phyloP scores from a whole-genome alignment of 805 yeast genomes.

The Candida alai region DNA sequence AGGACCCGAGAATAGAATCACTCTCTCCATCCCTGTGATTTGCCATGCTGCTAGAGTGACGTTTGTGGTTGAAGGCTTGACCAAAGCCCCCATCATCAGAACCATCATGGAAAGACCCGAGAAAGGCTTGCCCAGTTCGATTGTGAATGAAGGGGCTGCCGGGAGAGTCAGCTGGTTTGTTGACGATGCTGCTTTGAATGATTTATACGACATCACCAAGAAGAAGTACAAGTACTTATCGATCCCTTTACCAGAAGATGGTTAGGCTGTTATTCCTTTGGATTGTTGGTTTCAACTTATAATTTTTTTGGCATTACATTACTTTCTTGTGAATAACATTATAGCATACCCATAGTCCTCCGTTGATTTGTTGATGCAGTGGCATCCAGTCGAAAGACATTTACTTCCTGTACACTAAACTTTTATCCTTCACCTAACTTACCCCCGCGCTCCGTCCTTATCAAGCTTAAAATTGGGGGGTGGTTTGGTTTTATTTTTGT shows the following conservation, averaged over 20 bases:
- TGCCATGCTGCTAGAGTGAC: conserved; percentile 91
- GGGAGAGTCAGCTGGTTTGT: conserved; percentile 97
- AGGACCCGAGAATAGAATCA: conserved; percentile 79
- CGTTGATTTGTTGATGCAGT: too few relatives aligned
- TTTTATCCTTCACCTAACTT: too few relatives aligned
- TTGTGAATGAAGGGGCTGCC: conserved; percentile 94
- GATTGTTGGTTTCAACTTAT: too few relatives aligned
- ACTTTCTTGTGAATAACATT: too few relatives aligned
- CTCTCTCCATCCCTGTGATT: conserved; percentile 89
- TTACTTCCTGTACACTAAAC: too few relatives aligned
- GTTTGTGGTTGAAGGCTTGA: conserved; percentile 93
- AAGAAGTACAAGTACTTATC: conserved; percentile 62
- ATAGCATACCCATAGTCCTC: too few relatives aligned
- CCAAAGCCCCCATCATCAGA: conserved; percentile 88
- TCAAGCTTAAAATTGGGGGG: too few relatives aligned
- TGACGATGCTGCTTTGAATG: conserved; percentile 86
- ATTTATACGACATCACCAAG: conserved; percentile 65
- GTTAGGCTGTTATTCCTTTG: too few relatives aligned
- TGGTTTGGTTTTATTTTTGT: too few relatives aligned
- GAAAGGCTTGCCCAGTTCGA: conserved; percentile 89
- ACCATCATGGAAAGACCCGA: conserved; percentile 96
- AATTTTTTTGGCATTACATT: too few relatives aligned
- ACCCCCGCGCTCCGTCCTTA: too few relatives aligned
- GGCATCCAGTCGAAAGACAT: too few relatives aligned
- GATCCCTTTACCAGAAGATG: conserved; percentile 12